These are phyloP conservation scores for Hamigera avellanea DNA, from an alignment of 495 filamentous ascomycete genomes.

Conservation along the genomic window DNA sequence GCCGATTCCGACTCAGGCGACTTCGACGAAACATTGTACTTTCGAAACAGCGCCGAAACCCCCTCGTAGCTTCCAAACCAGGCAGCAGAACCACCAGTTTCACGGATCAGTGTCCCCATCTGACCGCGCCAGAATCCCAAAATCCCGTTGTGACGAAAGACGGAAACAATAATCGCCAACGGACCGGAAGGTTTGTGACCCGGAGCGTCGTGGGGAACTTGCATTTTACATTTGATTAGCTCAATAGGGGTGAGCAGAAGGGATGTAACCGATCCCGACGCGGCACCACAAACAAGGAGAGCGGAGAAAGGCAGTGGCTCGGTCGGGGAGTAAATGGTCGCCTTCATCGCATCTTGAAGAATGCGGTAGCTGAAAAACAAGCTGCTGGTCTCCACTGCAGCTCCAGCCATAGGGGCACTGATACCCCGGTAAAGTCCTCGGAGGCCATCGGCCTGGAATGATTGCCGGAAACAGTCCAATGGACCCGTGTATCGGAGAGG, in stretches of 20 bases:
- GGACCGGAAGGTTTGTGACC: conserved; percentile 33
- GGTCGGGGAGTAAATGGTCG: conserved; percentile 35
- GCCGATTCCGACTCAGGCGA: conserved; percentile 4
- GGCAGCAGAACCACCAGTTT: conserved; percentile 83
- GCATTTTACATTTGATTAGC: conserved; percentile 97
- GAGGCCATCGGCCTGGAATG: conserved; percentile 57
- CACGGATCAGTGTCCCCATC: conserved; percentile 81
- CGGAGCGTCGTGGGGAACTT: conserved; percentile 49
- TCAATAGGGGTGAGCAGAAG: conserved; percentile 90
- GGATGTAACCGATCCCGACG: conserved; percentile 82
- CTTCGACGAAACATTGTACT: conserved; percentile 13
- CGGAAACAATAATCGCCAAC: conserved; percentile 53
- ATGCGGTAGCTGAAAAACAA: conserved; percentile 82
- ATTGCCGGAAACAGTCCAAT: conserved; percentile 86
- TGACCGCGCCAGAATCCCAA: conserved; percentile 93
- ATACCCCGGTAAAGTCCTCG: conserved; percentile 85
- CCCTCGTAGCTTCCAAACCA: conserved; percentile 97
- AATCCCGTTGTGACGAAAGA: conserved; percentile 71
- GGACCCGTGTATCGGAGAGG: conserved; percentile 80
- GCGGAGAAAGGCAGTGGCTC: conserved; percentile 58
- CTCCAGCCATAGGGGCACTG: conserved; percentile 79
- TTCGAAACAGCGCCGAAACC: conserved; percentile 51
- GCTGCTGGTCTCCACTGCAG: conserved; percentile 85
- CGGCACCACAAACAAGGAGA: conserved; percentile 64
- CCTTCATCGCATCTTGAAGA: conserved; percentile 55